Conservation (phyloP, 495 filamentous ascomycete genomes). For the Parachaetomium inaequale region DNA sequence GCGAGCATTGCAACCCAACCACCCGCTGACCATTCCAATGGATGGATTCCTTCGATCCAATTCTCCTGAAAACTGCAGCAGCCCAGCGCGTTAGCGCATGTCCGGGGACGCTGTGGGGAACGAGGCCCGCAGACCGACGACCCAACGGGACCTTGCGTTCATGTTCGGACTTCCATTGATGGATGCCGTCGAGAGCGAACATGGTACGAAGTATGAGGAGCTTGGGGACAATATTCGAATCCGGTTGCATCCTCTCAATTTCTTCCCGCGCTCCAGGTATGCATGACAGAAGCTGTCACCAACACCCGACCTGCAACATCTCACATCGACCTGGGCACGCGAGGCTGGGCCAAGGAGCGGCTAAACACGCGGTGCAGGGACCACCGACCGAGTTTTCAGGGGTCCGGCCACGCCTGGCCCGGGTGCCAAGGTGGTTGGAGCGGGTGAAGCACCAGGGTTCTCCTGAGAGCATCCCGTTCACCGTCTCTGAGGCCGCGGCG, state of each 20-base stretch:
- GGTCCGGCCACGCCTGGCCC: conserved; percentile 1
- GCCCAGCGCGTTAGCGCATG: conserved; percentile 9
- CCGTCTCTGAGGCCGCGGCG: too few relatives aligned
- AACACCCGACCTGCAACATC: too few relatives aligned
- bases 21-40: neutral
- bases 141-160: too few relatives aligned
- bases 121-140: too few relatives aligned
- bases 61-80: conserved; percentile 19
- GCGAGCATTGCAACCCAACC: conserved; percentile 5
- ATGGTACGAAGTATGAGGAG: too few relatives aligned
- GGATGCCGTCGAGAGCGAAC: too few relatives aligned
- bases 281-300: too few relatives aligned
- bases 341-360: conserved; percentile 3
- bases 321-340: neutral
- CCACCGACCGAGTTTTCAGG: conserved; percentile 5
- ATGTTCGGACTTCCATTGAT: too few relatives aligned
- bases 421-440: neutral
- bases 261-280: too few relatives aligned
- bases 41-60: neutral
- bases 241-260: too few relatives aligned
- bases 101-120: neutral
- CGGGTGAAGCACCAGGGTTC: neutral
- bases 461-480: neutral
- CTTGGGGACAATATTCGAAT: too few relatives aligned
- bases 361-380: neutral